Percentiles rank a stretch among this genome's conserved stretches.
Conservation (phyloP, 1,284 basidiomycete species). For the Ceratobasidium sp. region DNA sequence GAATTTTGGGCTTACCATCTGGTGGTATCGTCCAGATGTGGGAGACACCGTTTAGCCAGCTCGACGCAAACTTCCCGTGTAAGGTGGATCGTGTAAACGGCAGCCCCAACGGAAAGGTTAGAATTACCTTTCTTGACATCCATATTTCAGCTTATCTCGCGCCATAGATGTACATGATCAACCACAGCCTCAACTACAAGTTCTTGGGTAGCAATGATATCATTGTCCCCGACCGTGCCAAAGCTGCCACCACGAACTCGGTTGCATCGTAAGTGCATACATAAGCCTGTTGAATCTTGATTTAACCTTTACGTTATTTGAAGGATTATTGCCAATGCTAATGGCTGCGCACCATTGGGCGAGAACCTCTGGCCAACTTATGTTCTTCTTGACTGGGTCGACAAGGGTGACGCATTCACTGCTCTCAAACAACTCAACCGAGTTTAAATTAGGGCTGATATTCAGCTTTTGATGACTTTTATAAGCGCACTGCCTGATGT, state of each 20-base stretch:
- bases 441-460: background rate
- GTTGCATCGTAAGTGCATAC: slow-evolving; percentile 36
- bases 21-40: slow-evolving; percentile 25
- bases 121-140: background rate
- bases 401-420: slow-evolving; percentile 42
- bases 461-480: background rate
- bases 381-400: slow-evolving; percentile 47
- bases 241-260: slow-evolving; percentile 38
- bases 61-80: slow-evolving; percentile 41
- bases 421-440: slow-evolving; percentile 43
- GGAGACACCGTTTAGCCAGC: slow-evolving; percentile 41
- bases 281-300: too few relatives aligned
- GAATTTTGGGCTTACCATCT: background rate
- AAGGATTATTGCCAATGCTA: slow-evolving; percentile 34
- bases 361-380: slow-evolving; percentile 42
- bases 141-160: background rate
- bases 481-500: too few relatives aligned
- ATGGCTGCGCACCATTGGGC: slow-evolving; percentile 35
- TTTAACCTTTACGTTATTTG: background rate
- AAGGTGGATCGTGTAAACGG: slow-evolving; percentile 45
- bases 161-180: slow-evolving; percentile 34
- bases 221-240: slow-evolving; percentile 41
- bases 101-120: slow-evolving; percentile 33
- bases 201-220: slow-evolving; percentile 42
- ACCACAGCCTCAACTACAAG: slow-evolving; percentile 44